These are phyloP conservation scores for Massospora cicadina DNA, from an alignment of 371 early-diverging fungal species.

Conservation along the genomic window DNA sequence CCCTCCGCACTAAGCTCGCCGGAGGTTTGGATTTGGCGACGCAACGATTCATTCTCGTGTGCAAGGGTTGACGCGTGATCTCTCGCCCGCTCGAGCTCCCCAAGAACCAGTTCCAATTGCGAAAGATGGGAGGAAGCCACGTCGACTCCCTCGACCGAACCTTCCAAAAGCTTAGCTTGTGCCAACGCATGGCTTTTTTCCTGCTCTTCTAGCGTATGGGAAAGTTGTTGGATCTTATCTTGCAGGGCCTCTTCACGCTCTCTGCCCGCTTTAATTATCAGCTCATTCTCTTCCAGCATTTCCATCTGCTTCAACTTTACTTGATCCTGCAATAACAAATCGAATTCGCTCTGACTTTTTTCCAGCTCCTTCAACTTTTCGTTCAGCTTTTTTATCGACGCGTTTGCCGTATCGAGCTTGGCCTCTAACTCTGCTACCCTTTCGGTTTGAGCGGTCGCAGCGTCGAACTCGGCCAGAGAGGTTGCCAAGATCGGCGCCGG, in stretches of 20 bases:
- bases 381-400: slow-evolving; percentile 19
- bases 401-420: slow-evolving; percentile 20
- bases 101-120: slow-evolving; percentile 6
- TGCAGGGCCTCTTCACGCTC: slow-evolving; percentile 19
- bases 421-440: slow-evolving; percentile 32
- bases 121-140: background rate
- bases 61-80: background rate
- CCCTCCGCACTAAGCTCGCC: background rate
- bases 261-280: slow-evolving; percentile 19
- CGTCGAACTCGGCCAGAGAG: slow-evolving; percentile 21
- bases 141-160: background rate
- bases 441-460: slow-evolving; percentile 26
- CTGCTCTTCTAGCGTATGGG: background rate
- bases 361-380: slow-evolving; percentile 25
- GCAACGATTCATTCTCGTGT: slow-evolving; percentile 3
- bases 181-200: slow-evolving; percentile 3
- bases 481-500: slow-evolving; percentile 44
- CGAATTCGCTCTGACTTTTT: slow-evolving; percentile 14
- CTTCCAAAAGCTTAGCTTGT: background rate
- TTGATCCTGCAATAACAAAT: slow-evolving; percentile 18
- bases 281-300: slow-evolving; percentile 19
- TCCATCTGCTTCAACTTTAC: slow-evolving; percentile 29
- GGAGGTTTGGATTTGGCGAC: background rate
- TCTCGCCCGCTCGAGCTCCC: background rate
- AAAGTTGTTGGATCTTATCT: slow-evolving; percentile 14